Conservation (phyloP, 2,329 filamentous ascomycete species). For the Penicillium decumbens region DNA sequence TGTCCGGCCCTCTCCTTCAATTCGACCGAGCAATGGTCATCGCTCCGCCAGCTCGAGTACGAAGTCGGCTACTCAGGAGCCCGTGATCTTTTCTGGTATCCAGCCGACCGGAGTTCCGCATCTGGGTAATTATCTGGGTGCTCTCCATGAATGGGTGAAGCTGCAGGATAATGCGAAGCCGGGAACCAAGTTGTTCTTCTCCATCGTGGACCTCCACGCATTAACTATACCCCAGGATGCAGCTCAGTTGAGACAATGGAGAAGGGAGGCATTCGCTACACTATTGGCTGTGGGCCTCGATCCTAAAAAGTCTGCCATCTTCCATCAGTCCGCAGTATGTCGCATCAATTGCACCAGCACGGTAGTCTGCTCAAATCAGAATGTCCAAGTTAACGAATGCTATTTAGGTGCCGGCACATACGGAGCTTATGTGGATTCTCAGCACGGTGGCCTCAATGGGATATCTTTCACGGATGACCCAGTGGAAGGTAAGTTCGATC, state of each 20-base stretch:
- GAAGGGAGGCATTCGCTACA: conserved; percentile 70
- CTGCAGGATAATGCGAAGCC: conserved; percentile 63
- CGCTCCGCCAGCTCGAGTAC: conserved; percentile 15
- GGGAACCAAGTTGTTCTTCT: conserved; percentile 67
- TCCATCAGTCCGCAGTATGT: conserved; percentile 70
- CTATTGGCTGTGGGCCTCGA: conserved; percentile 80
- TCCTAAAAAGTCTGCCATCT: conserved; percentile 70
- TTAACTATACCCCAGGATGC: conserved; percentile 73
- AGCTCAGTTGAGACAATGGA: conserved; percentile 57
- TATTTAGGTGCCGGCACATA: conserved; percentile 65
- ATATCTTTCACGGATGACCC: conserved; percentile 96
- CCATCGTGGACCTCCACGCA: conserved; percentile 88
- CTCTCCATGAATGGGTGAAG: conserved; percentile 77
- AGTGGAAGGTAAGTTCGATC: conserved; percentile 73
- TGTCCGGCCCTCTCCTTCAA: conserved; percentile 1
- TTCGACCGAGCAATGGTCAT: conserved; percentile 6
- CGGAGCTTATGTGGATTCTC: conserved; percentile 95
- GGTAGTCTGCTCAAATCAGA: neutral
- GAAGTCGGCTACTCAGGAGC: conserved; percentile 7
- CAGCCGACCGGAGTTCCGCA: conserved; percentile 94
- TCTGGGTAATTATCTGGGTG: conserved; percentile 91
- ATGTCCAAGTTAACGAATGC: neutral
- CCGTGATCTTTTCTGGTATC: conserved; percentile 86
- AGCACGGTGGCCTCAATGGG: conserved; percentile 88
- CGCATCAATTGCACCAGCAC: neutral